Evolutionary conservation across 1,139 yeast genomes (phyloP).

Genomic region (Debaryomycetaceae sp.): DNA sequence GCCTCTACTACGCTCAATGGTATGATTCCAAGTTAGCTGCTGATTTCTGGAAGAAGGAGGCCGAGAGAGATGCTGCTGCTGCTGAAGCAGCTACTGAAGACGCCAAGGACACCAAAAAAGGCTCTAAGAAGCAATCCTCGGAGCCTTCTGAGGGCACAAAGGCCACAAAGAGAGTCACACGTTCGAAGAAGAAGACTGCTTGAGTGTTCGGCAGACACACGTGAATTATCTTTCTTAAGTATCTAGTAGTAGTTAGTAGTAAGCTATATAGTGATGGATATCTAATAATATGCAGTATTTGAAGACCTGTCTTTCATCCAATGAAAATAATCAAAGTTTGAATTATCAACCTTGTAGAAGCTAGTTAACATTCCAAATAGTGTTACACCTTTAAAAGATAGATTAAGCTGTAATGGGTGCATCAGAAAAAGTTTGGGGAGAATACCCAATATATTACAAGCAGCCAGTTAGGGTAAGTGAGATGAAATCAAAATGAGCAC

Average conservation of each 20-base stretch:
- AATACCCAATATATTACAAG: slow-evolving; percentile 57
- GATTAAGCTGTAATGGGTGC: slow-evolving; percentile 14
- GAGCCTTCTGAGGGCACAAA: slow-evolving; percentile 14
- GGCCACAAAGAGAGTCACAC: slow-evolving; percentile 11
- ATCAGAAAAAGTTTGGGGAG: slow-evolving; percentile 43
- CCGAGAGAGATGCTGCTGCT: slow-evolving; percentile 20
- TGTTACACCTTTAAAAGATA: background rate
- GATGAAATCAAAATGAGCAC: too few relatives aligned
- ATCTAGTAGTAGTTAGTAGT: background rate
- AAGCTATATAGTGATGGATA: too few relatives aligned
- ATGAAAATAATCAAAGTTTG: slow-evolving; percentile 8
- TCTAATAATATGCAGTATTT: slow-evolving; percentile 6
- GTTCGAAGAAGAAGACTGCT: slow-evolving; percentile 7
- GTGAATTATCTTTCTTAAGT: background rate
- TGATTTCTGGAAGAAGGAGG: slow-evolving; percentile 46
- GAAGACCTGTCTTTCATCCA: slow-evolving; percentile 6
- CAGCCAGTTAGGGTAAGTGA: slow-evolving; percentile 61
- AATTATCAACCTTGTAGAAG: slow-evolving; percentile 2
- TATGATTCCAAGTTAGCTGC: slow-evolving; percentile 59
- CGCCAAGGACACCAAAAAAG: slow-evolving; percentile 4
- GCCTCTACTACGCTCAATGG: slow-evolving; percentile 85
- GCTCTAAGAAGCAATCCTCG: slow-evolving; percentile 6
- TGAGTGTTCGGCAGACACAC: too few relatives aligned
- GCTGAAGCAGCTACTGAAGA: slow-evolving; percentile 13
- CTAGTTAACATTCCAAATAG: background rate